Evolutionary conservation across 78 protist species (phyloP).

Genomic region (Dictyostelium intermedium): DNA sequence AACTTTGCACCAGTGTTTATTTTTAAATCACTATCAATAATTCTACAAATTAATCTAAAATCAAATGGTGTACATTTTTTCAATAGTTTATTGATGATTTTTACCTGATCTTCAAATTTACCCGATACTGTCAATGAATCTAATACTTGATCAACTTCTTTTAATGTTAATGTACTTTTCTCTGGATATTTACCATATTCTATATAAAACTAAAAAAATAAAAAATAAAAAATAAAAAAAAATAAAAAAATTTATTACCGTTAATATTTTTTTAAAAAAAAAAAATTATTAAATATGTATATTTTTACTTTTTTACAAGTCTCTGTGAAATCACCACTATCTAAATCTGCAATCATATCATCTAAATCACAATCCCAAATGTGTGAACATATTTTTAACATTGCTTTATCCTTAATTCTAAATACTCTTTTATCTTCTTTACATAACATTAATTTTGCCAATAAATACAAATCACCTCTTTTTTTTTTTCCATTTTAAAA

Average conservation of each 20-base stretch:
- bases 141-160: slow-evolving; percentile 77
- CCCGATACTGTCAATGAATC: slow-evolving; percentile 58
- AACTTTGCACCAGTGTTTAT: slow-evolving; percentile 84
- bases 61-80: slow-evolving; percentile 65
- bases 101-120: slow-evolving; percentile 79
- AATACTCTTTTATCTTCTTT: slow-evolving; percentile 81
- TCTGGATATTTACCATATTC: slow-evolving; percentile 40
- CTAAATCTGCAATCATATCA: slow-evolving; percentile 64
- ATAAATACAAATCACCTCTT: slow-evolving; percentile 81
- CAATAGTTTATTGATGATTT: slow-evolving; percentile 51
- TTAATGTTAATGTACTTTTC: slow-evolving; percentile 73
- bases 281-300: too few species aligned
- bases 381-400: slow-evolving; percentile 69
- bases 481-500: neutral
- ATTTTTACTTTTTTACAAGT: slow-evolving; percentile 68
- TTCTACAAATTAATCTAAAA: slow-evolving; percentile 58
- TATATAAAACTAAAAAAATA: slow-evolving; percentile 30
- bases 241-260: too few species aligned
- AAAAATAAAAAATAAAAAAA: too few species aligned
- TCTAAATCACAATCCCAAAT: slow-evolving; percentile 19
- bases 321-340: slow-evolving; percentile 83
- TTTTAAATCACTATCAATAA: slow-evolving; percentile 83
- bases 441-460: slow-evolving; percentile 78
- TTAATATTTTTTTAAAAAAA: neutral
- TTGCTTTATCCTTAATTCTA: slow-evolving; percentile 81